phyloP scores from a whole-genome alignment of 768 basidiomycete species.

The Neoboletus brunneissimus region DNA sequence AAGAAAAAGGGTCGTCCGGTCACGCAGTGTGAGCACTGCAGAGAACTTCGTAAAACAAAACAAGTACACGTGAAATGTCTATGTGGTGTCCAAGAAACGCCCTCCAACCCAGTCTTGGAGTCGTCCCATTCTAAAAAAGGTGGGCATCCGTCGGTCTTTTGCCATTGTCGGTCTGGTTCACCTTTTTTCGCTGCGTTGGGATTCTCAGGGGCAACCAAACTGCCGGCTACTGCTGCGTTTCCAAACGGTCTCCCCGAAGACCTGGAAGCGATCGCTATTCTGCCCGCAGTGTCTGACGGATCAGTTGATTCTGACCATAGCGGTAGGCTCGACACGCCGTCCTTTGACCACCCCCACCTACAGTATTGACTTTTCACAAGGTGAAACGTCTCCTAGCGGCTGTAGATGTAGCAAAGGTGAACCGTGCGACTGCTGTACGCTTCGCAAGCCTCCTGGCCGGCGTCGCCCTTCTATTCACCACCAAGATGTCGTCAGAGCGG shows the following conservation, averaged over 20 bases:
- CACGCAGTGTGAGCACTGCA: slow-evolving; percentile 54
- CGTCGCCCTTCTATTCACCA: slow-evolving; percentile 30
- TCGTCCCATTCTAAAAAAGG: slow-evolving; percentile 57
- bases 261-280: slow-evolving; percentile 50
- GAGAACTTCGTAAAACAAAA: slow-evolving; percentile 44
- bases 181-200: slow-evolving; percentile 32
- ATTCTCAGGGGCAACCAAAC: slow-evolving; percentile 51
- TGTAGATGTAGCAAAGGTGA: slow-evolving; percentile 49
- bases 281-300: slow-evolving; percentile 43
- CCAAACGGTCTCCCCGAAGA: slow-evolving; percentile 72
- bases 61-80: slow-evolving; percentile 47
- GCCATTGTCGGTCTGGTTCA: background rate
- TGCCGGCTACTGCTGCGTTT: slow-evolving; percentile 72
- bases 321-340: slow-evolving; percentile 56
- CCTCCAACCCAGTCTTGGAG: slow-evolving; percentile 21
- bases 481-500: slow-evolving; percentile 30
- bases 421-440: slow-evolving; percentile 58
- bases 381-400: slow-evolving; percentile 42
- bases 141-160: slow-evolving; percentile 34
- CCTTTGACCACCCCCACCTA: slow-evolving; percentile 36
- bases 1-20: slow-evolving; percentile 61
- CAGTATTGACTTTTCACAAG: slow-evolving; percentile 47
- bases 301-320: slow-evolving; percentile 62
- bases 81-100: slow-evolving; percentile 38
- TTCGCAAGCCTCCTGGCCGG: slow-evolving; percentile 42